Base-by-base conservation (phyloP, 192 early-diverging fungal genomes). In the Pecoramyces ruminantium region DNA sequence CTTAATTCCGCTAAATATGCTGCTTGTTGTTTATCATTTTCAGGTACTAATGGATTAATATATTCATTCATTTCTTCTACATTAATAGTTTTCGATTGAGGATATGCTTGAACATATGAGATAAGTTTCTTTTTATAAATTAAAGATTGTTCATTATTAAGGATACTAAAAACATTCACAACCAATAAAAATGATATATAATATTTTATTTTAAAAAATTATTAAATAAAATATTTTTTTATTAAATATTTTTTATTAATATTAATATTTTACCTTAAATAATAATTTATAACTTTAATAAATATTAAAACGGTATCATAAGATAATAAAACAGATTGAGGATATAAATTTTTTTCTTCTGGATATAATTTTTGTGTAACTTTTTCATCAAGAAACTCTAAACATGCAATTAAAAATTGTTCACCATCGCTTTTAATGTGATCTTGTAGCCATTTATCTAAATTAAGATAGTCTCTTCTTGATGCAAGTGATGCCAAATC, bases 381-480 rank as follows among this genome's bases (percentile, higher is more conserved):
- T 82, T 95, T 94, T 38, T 92, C 88, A 58, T 84, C 87, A 39
- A 96, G 83, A 81, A 93, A 95, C 29, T 95, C 93, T 78, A 96
- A 84, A 82, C 93, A 94, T 0, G 92, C 89, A 21, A 85, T 85
- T 39, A 92, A 80, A 85, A 96, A 96, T 18, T 81, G 38, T 58
- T 92, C 89, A 28, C 90, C 88, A 51, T 91, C 87, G 9, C 90
- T 86, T 14, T 83, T 79, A 14, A 95, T 88, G 30, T 92, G 91
- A 78, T 94, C 94, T 80, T 88, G 89, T 15, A 96, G 83, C 94
- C 94, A 96, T 83, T 94, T 95, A 81, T 95, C 95, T 2, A 96
- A 81, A 79, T 93, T 95, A 13, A 96, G 83, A 79, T 91, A 93
- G 80, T 95, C 93, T 29, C 93, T 85, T 14, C 93, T 86, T 11